Evolutionary conservation across 2,329 filamentous ascomycete genomes (phyloP).

Genomic region (Penicillium sp.): DNA sequence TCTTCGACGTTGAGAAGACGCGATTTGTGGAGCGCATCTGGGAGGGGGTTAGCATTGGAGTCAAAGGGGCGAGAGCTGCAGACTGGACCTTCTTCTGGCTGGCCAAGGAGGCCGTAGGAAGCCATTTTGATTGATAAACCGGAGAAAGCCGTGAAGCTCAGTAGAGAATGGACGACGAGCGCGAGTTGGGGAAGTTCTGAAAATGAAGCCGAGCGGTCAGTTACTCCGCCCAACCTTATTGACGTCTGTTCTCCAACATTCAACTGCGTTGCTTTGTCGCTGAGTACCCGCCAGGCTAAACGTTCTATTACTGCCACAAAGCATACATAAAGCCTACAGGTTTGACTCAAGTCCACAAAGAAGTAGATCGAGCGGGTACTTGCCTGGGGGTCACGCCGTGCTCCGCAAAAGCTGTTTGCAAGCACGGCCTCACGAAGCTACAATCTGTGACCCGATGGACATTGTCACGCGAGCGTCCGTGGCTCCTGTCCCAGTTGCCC

Average conservation of each 20-base stretch:
- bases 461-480: constrained; percentile 14
- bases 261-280: not conserved
- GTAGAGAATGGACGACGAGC: not conserved
- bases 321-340: not conserved
- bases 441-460: constrained; percentile 30
- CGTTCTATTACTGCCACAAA: not conserved
- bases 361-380: constrained; percentile 11
- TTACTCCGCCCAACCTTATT: constrained; percentile 10
- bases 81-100: constrained; percentile 58
- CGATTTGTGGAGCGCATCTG: constrained; percentile 80
- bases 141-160: not conserved
- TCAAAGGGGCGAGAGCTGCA: constrained; percentile 6
- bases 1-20: constrained; percentile 89
- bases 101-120: constrained; percentile 69
- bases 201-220: constrained; percentile 27
- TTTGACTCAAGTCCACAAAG: not conserved
- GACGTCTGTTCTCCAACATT: constrained; percentile 6
- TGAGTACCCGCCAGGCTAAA: not conserved
- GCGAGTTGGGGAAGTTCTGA: constrained; percentile 8
- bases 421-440: constrained; percentile 6
- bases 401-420: constrained; percentile 11
- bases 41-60: constrained; percentile 20
- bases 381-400: constrained; percentile 14
- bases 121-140: constrained; percentile 46
- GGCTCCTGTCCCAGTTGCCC: constrained; percentile 17